Evolutionary conservation across 179 eudicot species (phyloP).

Genomic region (Beta corolliflora): DNA sequence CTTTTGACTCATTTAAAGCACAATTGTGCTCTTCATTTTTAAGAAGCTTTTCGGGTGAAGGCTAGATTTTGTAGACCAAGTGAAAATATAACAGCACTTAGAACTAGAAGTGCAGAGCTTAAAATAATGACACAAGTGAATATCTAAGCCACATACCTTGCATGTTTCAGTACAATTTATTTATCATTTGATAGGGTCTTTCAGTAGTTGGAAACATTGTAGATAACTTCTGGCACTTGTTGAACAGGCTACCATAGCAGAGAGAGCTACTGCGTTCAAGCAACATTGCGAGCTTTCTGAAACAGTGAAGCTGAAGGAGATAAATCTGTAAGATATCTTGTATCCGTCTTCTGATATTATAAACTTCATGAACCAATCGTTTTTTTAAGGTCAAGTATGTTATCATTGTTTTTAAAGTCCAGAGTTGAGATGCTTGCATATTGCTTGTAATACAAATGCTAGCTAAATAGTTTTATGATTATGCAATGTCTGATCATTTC

Average conservation of each 20-base stretch:
- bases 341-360: background rate
- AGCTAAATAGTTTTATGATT: background rate
- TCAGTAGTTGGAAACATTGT: background rate
- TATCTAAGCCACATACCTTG: background rate
- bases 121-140: background rate
- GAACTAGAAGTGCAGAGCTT: background rate
- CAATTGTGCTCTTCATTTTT: background rate
- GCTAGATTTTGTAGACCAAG: no score
- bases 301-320: conserved; percentile 87
- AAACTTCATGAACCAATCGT: background rate
- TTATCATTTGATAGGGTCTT: background rate
- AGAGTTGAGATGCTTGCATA: background rate
- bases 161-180: background rate
- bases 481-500: background rate
- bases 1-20: conserved; percentile 12
- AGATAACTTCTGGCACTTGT: conserved; percentile 16
- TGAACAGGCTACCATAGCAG: conserved; percentile 84
- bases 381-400: background rate
- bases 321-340: conserved; percentile 64
- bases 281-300: conserved; percentile 90
- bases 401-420: background rate
- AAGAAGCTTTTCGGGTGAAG: background rate
- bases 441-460: conserved; percentile 8
- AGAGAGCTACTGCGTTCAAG: conserved; percentile 89
- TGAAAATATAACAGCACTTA: no score